Evolutionary conservation across 495 filamentous ascomycete species (phyloP).

Genomic region (Aspergillus sclerotiicarbonarius): DNA sequence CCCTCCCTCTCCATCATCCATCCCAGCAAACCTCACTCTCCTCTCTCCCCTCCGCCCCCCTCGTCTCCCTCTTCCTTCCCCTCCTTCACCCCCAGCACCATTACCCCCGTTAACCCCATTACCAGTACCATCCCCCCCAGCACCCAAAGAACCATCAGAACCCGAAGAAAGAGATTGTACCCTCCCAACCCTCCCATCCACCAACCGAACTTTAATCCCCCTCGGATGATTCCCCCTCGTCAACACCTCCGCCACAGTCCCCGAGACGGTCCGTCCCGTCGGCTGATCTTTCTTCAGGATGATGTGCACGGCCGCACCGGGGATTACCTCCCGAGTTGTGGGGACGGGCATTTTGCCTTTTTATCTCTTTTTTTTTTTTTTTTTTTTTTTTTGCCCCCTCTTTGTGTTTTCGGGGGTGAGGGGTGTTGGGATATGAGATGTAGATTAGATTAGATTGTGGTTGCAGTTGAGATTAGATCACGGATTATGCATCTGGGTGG

Average conservation of each 20-base stretch:
- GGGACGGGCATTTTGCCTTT: conserved; percentile 14
- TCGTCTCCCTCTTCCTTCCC: too few relatives aligned
- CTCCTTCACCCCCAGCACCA: too few relatives aligned
- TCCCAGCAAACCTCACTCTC: background rate
- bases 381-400: too few relatives aligned
- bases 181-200: conserved; percentile 65
- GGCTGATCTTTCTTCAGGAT: conserved; percentile 69
- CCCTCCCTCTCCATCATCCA: background rate
- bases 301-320: conserved; percentile 62
- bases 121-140: background rate
- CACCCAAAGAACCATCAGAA: background rate
- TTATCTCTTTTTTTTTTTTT: too few relatives aligned
- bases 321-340: conserved; percentile 20
- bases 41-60: too few relatives aligned
- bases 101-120: too few relatives aligned
- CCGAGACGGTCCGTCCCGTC: conserved; percentile 64
- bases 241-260: conserved; percentile 58
- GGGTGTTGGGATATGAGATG: too few relatives aligned
- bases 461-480: too few relatives aligned
- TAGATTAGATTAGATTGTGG: too few relatives aligned
- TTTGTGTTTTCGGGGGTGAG: too few relatives aligned
- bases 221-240: conserved; percentile 70
- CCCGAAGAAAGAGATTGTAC: conserved; percentile 47
- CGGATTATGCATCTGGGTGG: too few relatives aligned
- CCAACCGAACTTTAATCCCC: conserved; percentile 71